Evolutionary conservation across 2,329 filamentous ascomycete genomes (phyloP).

Genomic region (Aspergillus brunneoviolaceus): DNA sequence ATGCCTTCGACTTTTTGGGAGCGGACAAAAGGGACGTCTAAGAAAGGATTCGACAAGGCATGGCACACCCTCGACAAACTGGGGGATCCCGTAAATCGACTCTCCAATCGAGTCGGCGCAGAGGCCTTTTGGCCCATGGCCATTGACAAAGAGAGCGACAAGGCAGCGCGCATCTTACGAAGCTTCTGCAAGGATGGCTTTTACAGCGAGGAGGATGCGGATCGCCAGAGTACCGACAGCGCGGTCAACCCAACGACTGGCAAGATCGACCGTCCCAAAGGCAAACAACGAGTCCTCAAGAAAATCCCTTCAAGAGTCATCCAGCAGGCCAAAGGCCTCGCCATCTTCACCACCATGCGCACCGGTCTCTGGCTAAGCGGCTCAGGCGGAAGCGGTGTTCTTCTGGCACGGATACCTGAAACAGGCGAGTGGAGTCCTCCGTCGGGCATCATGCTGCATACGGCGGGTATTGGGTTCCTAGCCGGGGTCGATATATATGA

Average conservation of each 20-base stretch:
- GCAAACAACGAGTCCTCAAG: constrained; percentile 66
- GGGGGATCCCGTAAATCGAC: constrained; percentile 72
- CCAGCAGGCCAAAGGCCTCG: constrained; percentile 82
- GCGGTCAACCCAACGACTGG: constrained; percentile 31
- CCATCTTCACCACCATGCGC: constrained; percentile 94
- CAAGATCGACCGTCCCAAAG: constrained; percentile 54
- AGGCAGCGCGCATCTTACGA: constrained; percentile 82
- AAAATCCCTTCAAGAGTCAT: constrained; percentile 87
- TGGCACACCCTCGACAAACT: constrained; percentile 68
- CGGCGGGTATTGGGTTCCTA: constrained; percentile 82
- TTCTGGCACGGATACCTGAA: constrained; percentile 73
- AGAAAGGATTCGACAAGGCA: constrained; percentile 72
- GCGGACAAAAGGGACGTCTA: constrained; percentile 52
- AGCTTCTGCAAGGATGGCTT: constrained; percentile 85
- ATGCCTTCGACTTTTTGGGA: constrained; percentile 57
- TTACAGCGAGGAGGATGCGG: constrained; percentile 59
- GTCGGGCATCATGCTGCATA: constrained; percentile 87
- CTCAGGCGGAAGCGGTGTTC: constrained; percentile 82
- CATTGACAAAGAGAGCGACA: constrained; percentile 86
- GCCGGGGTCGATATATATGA: constrained; percentile 95
- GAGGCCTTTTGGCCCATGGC: constrained; percentile 85
- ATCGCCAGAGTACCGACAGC: constrained; percentile 38
- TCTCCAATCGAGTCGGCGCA: constrained; percentile 77
- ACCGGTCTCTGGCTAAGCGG: constrained; percentile 90
- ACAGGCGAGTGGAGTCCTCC: constrained; percentile 91